Evolutionary conservation across 2,329 filamentous ascomycete species (phyloP).

Genomic region (Simplicillium sp.): DNA sequence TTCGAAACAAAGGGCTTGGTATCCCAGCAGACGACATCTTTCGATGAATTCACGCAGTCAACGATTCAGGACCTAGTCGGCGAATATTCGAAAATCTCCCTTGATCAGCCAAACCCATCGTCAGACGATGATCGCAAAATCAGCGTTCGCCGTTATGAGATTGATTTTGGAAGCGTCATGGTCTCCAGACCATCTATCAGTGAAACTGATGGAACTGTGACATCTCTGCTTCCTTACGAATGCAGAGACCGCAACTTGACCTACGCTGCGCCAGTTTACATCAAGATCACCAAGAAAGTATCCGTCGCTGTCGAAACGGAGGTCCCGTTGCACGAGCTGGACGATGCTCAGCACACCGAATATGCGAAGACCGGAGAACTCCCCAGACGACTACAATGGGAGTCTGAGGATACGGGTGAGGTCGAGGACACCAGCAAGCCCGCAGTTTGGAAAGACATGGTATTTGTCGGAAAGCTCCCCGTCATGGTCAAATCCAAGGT

Average conservation of each 20-base stretch:
- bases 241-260: constrained; percentile 92
- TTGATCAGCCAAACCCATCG: constrained; percentile 83
- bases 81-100: constrained; percentile 83
- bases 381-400: constrained; percentile 50
- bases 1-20: constrained; percentile 94
- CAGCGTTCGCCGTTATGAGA: constrained; percentile 83
- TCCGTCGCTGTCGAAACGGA: constrained; percentile 72
- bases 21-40: constrained; percentile 95
- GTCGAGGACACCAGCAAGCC: constrained; percentile 41
- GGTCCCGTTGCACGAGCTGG: constrained; percentile 57
- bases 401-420: constrained; percentile 46
- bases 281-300: constrained; percentile 78
- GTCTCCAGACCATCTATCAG: constrained; percentile 85
- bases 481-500: constrained; percentile 98
- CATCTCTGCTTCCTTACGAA: constrained; percentile 84
- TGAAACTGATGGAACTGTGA: constrained; percentile 83
- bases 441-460: constrained; percentile 55
- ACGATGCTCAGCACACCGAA: constrained; percentile 51
- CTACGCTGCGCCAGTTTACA: constrained; percentile 85
- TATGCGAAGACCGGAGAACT: constrained; percentile 44
- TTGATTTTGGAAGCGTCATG: constrained; percentile 85
- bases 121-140: constrained; percentile 69
- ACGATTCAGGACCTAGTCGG: constrained; percentile 93
- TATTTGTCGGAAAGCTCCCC: constrained; percentile 91
- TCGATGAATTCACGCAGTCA: constrained; percentile 90